Conservation (phyloP, 1,284 basidiomycete genomes). For the Cryptococcus depauperatus region DNA sequence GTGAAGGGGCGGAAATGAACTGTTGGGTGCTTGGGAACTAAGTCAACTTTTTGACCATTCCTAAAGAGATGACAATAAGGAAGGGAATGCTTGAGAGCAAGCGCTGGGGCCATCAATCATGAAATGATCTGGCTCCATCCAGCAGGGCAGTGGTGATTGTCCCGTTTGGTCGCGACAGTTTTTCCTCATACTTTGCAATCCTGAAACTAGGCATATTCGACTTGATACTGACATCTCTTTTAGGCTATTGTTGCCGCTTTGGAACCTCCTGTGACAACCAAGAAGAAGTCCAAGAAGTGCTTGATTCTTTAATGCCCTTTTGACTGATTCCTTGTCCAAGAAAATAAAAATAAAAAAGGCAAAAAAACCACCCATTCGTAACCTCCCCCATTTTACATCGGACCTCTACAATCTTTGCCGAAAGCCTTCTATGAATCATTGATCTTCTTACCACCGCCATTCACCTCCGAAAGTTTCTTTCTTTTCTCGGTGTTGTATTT, state of each 20-base stretch:
- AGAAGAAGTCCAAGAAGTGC: slow-evolving; percentile 61
- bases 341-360: not conserved
- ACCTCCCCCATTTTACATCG: no score
- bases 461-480: no score
- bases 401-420: no score
- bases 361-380: no score
- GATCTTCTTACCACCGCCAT: no score
- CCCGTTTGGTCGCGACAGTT: no score
- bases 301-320: slow-evolving; percentile 56
- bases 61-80: not conserved
- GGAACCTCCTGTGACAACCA: slow-evolving; percentile 87
- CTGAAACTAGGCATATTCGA: not conserved
- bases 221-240: not conserved
- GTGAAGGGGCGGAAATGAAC: not conserved
- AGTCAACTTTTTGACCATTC: no score
- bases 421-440: no score
- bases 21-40: slow-evolving; percentile 3
- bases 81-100: not conserved
- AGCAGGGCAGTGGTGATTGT: no score
- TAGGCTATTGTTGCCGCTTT: slow-evolving; percentile 97
- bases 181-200: not conserved
- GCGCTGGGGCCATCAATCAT: not conserved
- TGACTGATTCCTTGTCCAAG: not conserved
- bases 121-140: no score
- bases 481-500: no score